Evolutionary conservation across 768 basidiomycete species (phyloP).

Genomic region (Lepiota brunneoincarnata): DNA sequence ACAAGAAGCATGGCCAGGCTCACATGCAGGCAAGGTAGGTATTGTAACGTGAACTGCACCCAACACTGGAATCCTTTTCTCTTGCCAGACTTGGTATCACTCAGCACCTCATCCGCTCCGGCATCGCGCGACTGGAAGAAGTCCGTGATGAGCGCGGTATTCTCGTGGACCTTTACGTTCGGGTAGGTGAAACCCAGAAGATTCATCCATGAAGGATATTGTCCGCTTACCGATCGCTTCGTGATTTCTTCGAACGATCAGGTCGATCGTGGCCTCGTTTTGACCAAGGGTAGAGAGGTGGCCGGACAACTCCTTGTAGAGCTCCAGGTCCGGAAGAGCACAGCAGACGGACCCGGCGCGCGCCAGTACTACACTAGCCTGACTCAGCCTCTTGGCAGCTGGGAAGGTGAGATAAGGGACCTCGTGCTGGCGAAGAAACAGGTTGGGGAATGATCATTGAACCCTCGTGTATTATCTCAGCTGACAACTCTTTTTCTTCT

Average conservation of each 20-base stretch:
- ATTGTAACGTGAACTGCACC: conserved; percentile 3
- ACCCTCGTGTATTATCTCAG: conserved; percentile 4
- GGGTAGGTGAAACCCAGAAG: conserved; percentile 38
- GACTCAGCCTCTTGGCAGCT: conserved; percentile 67
- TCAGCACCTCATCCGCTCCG: conserved; percentile 69
- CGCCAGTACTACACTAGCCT: conserved; percentile 75
- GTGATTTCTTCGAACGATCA: conserved; percentile 21
- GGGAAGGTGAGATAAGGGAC: conserved; percentile 76
- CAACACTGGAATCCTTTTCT: not conserved
- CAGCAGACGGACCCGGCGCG: conserved; percentile 81
- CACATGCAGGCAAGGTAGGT: conserved; percentile 87
- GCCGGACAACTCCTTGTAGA: conserved; percentile 76
- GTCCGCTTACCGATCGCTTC: conserved; percentile 4
- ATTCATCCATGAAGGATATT: not conserved
- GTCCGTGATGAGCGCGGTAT: conserved; percentile 53
- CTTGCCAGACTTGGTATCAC: conserved; percentile 71
- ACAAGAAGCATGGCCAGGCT: conserved; percentile 83
- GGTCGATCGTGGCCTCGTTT: conserved; percentile 72
- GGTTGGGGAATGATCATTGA: conserved; percentile 31
- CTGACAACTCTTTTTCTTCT: conserved; percentile 8
- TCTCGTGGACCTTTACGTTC: conserved; percentile 67
- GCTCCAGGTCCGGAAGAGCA: conserved; percentile 82
- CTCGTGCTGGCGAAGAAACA: conserved; percentile 77
- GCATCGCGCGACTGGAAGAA: conserved; percentile 69
- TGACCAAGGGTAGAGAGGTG: conserved; percentile 60